Conservation (phyloP, 169 alveolate genomes). For the Eimeria acervulina region DNA sequence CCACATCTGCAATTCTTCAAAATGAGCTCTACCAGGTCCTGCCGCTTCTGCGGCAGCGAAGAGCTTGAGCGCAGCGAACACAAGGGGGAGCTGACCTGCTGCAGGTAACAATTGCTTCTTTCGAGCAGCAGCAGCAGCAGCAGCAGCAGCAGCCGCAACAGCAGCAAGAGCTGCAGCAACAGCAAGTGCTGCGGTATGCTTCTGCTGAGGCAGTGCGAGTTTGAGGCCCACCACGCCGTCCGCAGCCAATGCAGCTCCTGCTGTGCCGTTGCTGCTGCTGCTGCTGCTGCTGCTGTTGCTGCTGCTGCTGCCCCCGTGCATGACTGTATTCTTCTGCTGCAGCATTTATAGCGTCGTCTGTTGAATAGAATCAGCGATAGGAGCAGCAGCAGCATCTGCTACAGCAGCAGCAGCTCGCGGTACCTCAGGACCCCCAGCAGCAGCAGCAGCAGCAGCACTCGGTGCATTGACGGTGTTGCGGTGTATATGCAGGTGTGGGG, state of each 20-base stretch:
- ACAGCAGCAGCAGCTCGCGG: neutral
- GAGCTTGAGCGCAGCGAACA: slow-evolving; percentile 78
- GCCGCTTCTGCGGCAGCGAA: slow-evolving; percentile 83
- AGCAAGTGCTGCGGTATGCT: neutral
- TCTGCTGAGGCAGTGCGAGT: neutral
- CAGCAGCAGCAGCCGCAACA: slow-evolving; percentile 30
- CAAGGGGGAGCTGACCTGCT: slow-evolving; percentile 84
- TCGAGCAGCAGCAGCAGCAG: slow-evolving; percentile 55
- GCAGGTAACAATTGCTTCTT: slow-evolving; percentile 33
- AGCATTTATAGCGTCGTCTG: neutral
- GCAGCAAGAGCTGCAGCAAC: slow-evolving; percentile 18
- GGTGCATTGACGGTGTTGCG: neutral
- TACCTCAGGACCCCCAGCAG: no score
- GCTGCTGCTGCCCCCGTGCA: neutral
- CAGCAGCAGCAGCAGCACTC: slow-evolving; percentile 3
- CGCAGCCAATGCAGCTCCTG: no score
- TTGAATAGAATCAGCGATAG: no score
- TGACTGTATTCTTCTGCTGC: neutral
- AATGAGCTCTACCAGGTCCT: slow-evolving; percentile 14
- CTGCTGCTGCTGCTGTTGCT: neutral
- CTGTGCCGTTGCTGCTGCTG: neutral
- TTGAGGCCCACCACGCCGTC: no score
- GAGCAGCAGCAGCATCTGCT: neutral
- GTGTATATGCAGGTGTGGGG: slow-evolving; percentile 82
- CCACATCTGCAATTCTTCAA: neutral